A percentile compares a stretch with the other conserved stretches of the same genome.
Evolutionary conservation across 2,329 filamentous ascomycete genomes (phyloP).

Genomic region (Fusarium sp.): DNA sequence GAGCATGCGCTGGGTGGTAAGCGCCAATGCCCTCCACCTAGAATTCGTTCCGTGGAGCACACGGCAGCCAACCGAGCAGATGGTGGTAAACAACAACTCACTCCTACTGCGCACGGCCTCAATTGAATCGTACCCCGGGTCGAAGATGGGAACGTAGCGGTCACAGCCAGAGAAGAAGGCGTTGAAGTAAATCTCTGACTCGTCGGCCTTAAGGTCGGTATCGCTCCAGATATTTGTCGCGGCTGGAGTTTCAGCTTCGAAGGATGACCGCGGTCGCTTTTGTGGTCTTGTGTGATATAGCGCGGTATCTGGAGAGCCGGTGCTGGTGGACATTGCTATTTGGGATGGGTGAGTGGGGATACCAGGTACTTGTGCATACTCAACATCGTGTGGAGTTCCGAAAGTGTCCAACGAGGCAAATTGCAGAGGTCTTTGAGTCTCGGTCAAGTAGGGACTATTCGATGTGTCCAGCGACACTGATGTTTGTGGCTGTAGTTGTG

Average conservation of each 20-base stretch:
- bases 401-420: rapidly evolving
- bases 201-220: background rate
- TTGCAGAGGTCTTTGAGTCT: background rate
- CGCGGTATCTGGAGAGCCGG: background rate
- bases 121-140: background rate
- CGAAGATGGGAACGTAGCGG: slow-evolving; percentile 20
- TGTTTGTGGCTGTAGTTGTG: background rate
- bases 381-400: rapidly evolving
- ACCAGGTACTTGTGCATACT: background rate
- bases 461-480: background rate
- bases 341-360: background rate
- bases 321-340: background rate
- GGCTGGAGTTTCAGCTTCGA: slow-evolving; percentile 11
- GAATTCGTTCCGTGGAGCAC: slow-evolving; percentile 12
- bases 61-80: slow-evolving; percentile 24
- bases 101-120: background rate
- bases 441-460: background rate
- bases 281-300: background rate
- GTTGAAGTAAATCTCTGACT: slow-evolving; percentile 17
- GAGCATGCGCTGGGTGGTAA: slow-evolving; percentile 20
- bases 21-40: slow-evolving; percentile 6
- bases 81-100: slow-evolving; percentile 11
- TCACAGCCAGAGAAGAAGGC: slow-evolving; percentile 27
- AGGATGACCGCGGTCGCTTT: background rate
- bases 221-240: background rate